phyloP scores from a whole-genome alignment of 306 rosid species.

The Alnus rubra region DNA sequence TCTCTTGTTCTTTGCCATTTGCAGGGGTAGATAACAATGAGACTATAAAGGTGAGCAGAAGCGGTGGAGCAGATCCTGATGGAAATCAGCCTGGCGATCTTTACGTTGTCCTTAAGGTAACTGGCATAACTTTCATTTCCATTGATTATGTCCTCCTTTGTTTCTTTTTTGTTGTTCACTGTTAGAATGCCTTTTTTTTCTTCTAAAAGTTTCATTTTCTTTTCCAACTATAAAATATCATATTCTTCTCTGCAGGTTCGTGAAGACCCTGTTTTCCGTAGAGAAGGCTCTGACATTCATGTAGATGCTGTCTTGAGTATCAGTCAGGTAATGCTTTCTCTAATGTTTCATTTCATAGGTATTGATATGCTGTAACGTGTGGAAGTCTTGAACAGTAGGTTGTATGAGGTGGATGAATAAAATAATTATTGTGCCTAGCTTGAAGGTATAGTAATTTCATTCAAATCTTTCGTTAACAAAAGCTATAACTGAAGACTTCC shows the following conservation, averaged over 20 bases:
- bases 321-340: slow-evolving; percentile 59
- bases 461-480: not conserved
- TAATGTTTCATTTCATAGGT: not conserved
- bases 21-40: slow-evolving; percentile 78
- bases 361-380: not conserved
- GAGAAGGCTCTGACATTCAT: slow-evolving; percentile 89
- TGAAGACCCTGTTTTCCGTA: slow-evolving; percentile 85
- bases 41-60: slow-evolving; percentile 56
- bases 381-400: not conserved
- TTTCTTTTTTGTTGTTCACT: slow-evolving; percentile 4
- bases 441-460: not conserved
- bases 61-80: slow-evolving; percentile 92
- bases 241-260: slow-evolving; percentile 49
- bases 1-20: slow-evolving; percentile 25
- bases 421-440: not conserved
- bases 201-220: not conserved
- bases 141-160: not conserved
- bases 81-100: slow-evolving; percentile 88
- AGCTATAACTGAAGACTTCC: not conserved
- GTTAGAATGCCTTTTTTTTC: not conserved
- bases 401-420: not conserved
- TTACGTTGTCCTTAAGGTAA: slow-evolving; percentile 68
- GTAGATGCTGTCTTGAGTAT: slow-evolving; percentile 81
- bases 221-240: not conserved
- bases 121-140: slow-evolving; percentile 5